Evolutionary conservation across 306 rosid genomes (phyloP).

Genomic region (Echinosophora koreensis): DNA sequence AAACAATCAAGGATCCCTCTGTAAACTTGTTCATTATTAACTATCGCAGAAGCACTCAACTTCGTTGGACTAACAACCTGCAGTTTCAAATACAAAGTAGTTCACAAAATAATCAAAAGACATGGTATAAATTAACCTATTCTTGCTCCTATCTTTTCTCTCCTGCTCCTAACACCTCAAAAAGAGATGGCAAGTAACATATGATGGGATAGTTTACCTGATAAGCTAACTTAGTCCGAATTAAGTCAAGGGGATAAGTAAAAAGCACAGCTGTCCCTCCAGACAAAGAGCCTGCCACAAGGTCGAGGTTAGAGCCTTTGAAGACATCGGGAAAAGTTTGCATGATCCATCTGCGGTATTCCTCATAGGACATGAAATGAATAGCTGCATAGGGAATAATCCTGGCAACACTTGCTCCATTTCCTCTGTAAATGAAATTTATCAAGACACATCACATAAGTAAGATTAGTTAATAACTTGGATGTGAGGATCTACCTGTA

Average conservation of each 20-base stretch:
- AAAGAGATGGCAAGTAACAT: not conserved
- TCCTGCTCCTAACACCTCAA: not conserved
- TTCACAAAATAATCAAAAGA: constrained; percentile 11
- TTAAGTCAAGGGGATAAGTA: constrained; percentile 92
- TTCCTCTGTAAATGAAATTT: constrained; percentile 69
- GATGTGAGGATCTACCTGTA: constrained; percentile 65
- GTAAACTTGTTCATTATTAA: constrained; percentile 62
- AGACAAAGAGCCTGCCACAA: constrained; percentile 91
- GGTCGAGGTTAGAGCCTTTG: constrained; percentile 93
- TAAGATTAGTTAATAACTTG: not conserved
- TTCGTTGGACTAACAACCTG: constrained; percentile 80
- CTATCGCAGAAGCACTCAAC: constrained; percentile 53
- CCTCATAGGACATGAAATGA: constrained; percentile 91
- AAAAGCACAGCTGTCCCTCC: constrained; percentile 96
- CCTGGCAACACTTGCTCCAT: constrained; percentile 98
- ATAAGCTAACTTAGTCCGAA: constrained; percentile 92
- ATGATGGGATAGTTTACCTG: constrained; percentile 63
- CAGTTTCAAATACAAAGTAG: constrained; percentile 39
- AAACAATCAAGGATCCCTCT: constrained; percentile 88
- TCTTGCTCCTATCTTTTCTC: not conserved
- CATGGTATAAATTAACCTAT: too few relatives aligned
- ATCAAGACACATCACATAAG: constrained; percentile 6
- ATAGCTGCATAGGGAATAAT: constrained; percentile 95
- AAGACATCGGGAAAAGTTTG: constrained; percentile 71
- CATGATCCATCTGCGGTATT: constrained; percentile 89